Evolutionary conservation across 2,329 filamentous ascomycete species (phyloP).

Genomic region (Diaporthe humulicola): DNA sequence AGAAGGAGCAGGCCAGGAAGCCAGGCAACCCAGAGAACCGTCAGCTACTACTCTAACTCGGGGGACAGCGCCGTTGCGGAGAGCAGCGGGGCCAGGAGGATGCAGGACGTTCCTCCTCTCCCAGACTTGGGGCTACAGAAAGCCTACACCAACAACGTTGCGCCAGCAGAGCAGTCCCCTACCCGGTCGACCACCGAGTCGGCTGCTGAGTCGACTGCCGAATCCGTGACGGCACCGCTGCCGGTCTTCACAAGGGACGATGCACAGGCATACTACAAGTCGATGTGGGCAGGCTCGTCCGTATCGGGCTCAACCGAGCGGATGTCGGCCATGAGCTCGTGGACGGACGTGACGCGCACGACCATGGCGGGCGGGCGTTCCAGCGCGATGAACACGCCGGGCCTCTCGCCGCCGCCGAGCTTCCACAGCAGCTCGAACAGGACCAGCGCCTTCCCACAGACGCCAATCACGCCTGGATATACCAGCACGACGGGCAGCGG

Average conservation of each 20-base stretch:
- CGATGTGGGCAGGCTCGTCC: constrained; percentile 21
- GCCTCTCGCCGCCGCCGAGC: constrained; percentile 19
- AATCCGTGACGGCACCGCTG: neutral
- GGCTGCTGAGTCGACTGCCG: neutral
- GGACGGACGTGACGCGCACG: constrained; percentile 29
- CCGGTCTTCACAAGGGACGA: constrained; percentile 25
- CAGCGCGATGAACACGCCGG: constrained; percentile 1
- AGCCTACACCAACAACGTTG: constrained; percentile 12
- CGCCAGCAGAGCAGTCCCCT: neutral
- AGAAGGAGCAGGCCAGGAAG: constrained; percentile 19
- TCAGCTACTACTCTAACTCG: neutral
- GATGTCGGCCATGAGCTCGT: constrained; percentile 32
- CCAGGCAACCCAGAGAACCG: neutral
- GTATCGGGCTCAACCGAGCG: constrained; percentile 2
- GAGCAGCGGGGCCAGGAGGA: neutral
- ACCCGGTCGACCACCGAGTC: neutral
- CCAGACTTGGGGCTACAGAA: constrained; percentile 6
- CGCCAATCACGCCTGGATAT: neutral
- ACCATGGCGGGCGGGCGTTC: constrained; percentile 29
- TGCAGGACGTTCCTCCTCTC: constrained; percentile 32
- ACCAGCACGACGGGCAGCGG: neutral
- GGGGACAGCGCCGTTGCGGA: neutral
- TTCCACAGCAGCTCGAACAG: constrained; percentile 9
- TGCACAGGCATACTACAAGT: constrained; percentile 25
- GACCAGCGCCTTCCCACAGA: neutral